A percentile compares a stretch with the other conserved stretches of the same genome.
Conservation (phyloP, 2,329 filamentous ascomycete species). For the Neonectria faginata region DNA sequence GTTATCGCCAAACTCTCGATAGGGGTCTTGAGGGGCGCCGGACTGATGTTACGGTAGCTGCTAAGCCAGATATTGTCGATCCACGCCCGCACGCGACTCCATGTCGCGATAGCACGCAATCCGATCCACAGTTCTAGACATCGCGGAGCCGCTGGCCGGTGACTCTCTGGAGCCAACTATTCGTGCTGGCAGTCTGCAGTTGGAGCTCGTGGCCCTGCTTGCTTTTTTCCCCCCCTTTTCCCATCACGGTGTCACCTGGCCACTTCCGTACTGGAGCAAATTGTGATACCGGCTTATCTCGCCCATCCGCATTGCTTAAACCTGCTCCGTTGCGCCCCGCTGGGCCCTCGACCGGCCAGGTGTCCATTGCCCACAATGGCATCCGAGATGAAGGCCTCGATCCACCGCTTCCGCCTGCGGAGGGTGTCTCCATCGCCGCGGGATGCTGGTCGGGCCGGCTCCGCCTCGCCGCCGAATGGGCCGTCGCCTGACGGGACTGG, state of each 20-base stretch:
- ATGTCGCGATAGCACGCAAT: constrained; percentile 42
- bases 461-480: constrained; percentile 42
- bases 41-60: neutral
- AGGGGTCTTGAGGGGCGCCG: neutral
- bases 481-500: constrained; percentile 29
- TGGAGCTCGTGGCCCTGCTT: neutral
- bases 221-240: neutral
- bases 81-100: neutral
- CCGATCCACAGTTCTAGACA: constrained; percentile 38
- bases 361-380: constrained; percentile 37
- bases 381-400: constrained; percentile 45
- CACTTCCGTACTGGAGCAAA: neutral
- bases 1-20: neutral
- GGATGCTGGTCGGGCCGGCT: constrained; percentile 42
- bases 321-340: neutral
- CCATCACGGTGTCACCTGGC: neutral
- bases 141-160: constrained; percentile 24
- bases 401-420: constrained; percentile 45
- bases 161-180: neutral
- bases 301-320: neutral
- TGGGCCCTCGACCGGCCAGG: neutral
- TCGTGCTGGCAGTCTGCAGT: neutral
- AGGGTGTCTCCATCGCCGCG: constrained; percentile 43
- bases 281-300: neutral
- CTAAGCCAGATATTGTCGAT: neutral